A percentile compares a stretch with the other conserved stretches of the same genome.
phyloP scores from a whole-genome alignment of 306 rosid species.

The Cicer cuneatum region DNA sequence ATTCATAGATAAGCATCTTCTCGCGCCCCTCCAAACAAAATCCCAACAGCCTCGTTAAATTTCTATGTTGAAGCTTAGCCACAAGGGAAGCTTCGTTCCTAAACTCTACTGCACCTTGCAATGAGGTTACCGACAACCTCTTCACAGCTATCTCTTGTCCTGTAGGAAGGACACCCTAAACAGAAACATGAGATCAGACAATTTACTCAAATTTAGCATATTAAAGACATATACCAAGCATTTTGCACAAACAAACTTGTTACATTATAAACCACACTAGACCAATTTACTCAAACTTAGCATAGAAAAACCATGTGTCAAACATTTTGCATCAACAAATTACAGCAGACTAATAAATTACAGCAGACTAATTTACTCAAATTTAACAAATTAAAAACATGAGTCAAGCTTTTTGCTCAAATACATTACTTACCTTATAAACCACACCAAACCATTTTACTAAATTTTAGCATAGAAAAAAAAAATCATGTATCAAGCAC shows the following conservation, averaged over 20 bases:
- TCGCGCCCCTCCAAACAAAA: constrained; percentile 67
- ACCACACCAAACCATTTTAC: constrained; percentile 54
- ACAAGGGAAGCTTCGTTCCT: constrained; percentile 65
- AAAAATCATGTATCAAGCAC: too few species aligned
- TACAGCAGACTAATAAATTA: too few species aligned
- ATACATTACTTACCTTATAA: constrained; percentile 48
- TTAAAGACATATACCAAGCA: neutral
- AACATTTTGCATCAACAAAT: neutral
- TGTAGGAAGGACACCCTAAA: constrained; percentile 57
- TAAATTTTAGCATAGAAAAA: neutral
- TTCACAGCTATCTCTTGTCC: constrained; percentile 70
- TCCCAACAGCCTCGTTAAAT: constrained; percentile 62
- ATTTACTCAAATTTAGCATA: neutral
- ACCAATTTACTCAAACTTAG: constrained; percentile 36
- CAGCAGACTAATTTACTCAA: neutral
- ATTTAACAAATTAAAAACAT: neutral
- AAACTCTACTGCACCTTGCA: constrained; percentile 67
- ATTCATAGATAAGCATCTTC: constrained; percentile 68
- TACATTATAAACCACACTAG: constrained; percentile 62
- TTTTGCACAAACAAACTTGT: neutral
- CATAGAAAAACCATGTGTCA: neutral
- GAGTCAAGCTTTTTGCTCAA: neutral
- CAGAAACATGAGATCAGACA: neutral
- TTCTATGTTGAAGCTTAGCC: constrained; percentile 69
- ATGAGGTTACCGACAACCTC: constrained; percentile 57